Percentiles rank a stretch among this genome's conserved stretches.
Evolutionary conservation across 306 rosid genomes (phyloP).

Genomic region (Cucumis cinereus): DNA sequence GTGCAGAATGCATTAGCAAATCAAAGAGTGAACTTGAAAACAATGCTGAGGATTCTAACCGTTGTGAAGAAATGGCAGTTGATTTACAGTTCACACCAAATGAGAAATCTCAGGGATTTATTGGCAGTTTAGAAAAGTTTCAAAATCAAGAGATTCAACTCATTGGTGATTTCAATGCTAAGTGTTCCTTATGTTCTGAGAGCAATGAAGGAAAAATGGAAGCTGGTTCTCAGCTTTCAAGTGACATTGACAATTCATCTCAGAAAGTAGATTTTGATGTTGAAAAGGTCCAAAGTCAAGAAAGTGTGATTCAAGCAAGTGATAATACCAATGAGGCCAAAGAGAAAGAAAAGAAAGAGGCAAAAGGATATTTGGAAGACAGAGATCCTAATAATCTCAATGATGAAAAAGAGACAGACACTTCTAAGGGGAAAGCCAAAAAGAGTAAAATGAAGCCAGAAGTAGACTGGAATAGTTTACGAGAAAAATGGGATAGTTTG

Average conservation of each 20-base stretch:
- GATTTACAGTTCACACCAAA: neutral
- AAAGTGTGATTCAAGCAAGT: neutral
- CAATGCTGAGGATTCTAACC: neutral
- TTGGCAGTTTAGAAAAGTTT: neutral
- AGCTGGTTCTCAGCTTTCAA: no score
- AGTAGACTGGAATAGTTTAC: constrained; percentile 1
- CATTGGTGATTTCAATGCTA: neutral
- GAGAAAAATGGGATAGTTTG: neutral
- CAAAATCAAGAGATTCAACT: neutral
- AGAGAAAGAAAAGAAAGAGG: neutral
- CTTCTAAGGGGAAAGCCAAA: neutral
- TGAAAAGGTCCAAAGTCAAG: neutral
- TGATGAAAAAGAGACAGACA: neutral
- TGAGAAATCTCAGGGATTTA: neutral
- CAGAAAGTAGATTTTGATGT: neutral
- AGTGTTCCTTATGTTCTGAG: neutral
- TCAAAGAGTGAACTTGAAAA: neutral
- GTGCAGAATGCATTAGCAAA: neutral
- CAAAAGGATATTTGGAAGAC: neutral
- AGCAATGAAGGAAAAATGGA: no score
- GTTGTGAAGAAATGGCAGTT: neutral
- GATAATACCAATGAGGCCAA: neutral
- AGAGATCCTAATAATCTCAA: neutral
- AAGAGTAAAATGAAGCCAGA: neutral
- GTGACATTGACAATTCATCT: neutral